Evolutionary conservation across 148 eudicot genomes (phyloP).

Genomic region (Chenopodium formosanum): DNA sequence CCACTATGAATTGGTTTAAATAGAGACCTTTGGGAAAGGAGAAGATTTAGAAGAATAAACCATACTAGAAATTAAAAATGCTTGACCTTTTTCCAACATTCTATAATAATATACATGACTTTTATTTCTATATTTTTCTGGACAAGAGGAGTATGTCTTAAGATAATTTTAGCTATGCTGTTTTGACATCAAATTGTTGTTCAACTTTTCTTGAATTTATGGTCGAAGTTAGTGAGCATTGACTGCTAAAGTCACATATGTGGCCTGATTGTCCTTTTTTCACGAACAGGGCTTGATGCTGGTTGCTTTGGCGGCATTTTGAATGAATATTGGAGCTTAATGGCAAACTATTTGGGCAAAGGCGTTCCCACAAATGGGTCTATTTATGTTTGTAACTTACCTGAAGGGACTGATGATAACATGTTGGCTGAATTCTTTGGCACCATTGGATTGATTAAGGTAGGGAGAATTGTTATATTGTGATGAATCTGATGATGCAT

Average conservation of each 20-base stretch:
- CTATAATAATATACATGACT: no score
- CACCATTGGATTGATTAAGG: slow-evolving; percentile 94
- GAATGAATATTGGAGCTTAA: slow-evolving; percentile 49
- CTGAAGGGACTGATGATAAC: slow-evolving; percentile 81
- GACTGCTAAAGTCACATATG: not conserved
- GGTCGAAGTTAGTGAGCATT: not conserved
- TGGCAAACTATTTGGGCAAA: slow-evolving; percentile 69
- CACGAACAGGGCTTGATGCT: slow-evolving; percentile 23
- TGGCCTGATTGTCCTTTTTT: not conserved
- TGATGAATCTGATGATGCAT: not conserved
- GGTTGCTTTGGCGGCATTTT: slow-evolving; percentile 27
- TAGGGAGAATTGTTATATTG: slow-evolving; percentile 27
- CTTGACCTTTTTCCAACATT: no score
- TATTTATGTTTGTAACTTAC: slow-evolving; percentile 84
- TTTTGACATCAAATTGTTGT: no score
- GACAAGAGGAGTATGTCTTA: not conserved
- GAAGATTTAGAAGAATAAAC: not conserved
- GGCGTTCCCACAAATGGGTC: slow-evolving; percentile 70
- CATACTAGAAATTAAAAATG: no score
- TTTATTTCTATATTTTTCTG: not conserved
- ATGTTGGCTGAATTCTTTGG: slow-evolving; percentile 93
- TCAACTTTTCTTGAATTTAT: no score
- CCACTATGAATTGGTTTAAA: not conserved
- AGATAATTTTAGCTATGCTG: no score
- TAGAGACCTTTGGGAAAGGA: not conserved